phyloP scores from a whole-genome alignment of 495 filamentous ascomycete species.

The Penicillium pancosmium region DNA sequence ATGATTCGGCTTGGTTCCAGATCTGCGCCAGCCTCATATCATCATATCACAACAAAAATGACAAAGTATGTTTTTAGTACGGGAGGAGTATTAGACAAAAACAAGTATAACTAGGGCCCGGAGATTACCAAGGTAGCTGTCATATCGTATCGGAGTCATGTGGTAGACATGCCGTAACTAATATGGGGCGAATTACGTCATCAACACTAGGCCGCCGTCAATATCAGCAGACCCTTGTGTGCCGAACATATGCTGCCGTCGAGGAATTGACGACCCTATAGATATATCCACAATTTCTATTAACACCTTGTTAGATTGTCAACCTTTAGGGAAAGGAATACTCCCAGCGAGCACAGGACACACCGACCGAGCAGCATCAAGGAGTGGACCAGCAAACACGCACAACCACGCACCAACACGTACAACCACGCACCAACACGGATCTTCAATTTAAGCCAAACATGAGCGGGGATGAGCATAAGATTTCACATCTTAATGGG shows the following conservation, averaged over 20 bases:
- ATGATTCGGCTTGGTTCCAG: no score
- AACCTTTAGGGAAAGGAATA: background rate
- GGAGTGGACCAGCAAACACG: background rate
- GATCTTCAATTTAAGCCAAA: no score
- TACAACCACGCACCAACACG: no score
- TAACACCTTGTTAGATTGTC: conserved; percentile 7
- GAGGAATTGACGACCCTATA: no score
- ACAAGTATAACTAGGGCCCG: conserved; percentile 4
- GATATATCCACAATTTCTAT: no score
- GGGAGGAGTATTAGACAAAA: background rate
- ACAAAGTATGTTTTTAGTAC: background rate
- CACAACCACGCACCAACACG: no score
- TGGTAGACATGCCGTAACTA: conserved; percentile 3
- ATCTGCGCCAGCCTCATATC: no score
- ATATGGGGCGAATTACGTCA: conserved; percentile 8
- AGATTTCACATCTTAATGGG: conserved; percentile 7
- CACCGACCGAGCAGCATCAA: background rate
- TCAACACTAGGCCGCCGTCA: conserved; percentile 2
- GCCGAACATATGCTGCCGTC: no score
- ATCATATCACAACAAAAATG: no score
- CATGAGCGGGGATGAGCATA: no score
- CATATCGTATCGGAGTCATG: conserved; percentile 6
- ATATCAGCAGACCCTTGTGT: background rate
- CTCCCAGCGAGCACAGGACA: conserved; percentile 4
- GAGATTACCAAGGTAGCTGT: background rate